These are phyloP conservation scores for Amanita subjunquillea DNA, from an alignment of 768 basidiomycete species.

Conservation along the genomic window DNA sequence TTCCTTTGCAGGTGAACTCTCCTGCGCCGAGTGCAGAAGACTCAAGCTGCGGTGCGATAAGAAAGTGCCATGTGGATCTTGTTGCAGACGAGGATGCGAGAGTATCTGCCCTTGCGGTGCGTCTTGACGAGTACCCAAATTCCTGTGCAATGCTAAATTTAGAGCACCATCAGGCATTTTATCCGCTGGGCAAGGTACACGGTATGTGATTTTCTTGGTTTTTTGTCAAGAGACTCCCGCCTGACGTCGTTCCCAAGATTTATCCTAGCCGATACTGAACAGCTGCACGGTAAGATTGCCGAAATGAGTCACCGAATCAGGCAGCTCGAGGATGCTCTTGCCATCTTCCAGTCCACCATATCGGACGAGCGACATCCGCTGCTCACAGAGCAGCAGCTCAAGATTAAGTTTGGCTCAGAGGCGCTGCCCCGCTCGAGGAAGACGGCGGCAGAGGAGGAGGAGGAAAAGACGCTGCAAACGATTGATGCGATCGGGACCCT, in stretches of 20 bases:
- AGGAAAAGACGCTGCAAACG: conserved; percentile 20
- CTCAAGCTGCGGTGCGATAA: conserved; percentile 45
- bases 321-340: conserved; percentile 58
- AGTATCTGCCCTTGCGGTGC: conserved; percentile 55
- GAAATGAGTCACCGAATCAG: conserved; percentile 62
- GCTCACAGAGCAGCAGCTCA: conserved; percentile 40
- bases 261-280: conserved; percentile 55
- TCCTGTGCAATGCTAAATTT: background rate
- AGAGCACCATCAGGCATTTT: conserved; percentile 25
- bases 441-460: conserved; percentile 18
- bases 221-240: background rate
- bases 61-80: conserved; percentile 39
- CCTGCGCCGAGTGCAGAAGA: conserved; percentile 43
- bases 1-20: conserved; percentile 29
- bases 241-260: conserved; percentile 22
- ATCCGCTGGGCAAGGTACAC: conserved; percentile 41
- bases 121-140: conserved; percentile 4
- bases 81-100: conserved; percentile 47
- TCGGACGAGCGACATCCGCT: conserved; percentile 53
- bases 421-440: conserved; percentile 18
- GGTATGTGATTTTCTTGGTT: conserved; percentile 16
- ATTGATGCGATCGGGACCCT: conserved; percentile 57
- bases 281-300: conserved; percentile 54
- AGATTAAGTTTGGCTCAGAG: conserved; percentile 48
- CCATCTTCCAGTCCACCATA: conserved; percentile 46